Evolutionary conservation across 129 eudicot species (phyloP).

Genomic region (Centrapalus pauciflorus): DNA sequence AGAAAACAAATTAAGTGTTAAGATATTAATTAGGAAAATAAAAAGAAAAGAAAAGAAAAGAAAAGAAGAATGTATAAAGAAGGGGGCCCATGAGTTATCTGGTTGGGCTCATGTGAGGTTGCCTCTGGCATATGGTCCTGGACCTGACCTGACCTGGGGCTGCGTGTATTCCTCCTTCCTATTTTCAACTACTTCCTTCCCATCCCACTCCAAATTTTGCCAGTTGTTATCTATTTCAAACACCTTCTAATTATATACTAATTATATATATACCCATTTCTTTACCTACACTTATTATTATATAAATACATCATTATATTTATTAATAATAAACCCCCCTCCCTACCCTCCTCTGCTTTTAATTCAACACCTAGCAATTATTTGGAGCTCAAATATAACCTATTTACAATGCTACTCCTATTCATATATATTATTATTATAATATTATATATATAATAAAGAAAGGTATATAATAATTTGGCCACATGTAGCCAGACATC

Average conservation of each 20-base stretch:
- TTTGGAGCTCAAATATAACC: slow-evolving; percentile 12
- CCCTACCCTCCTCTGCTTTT: too few species aligned
- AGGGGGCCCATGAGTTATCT: slow-evolving; percentile 70
- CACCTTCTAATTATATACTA: slow-evolving; percentile 15
- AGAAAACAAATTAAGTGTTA: too few species aligned
- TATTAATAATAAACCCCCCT: too few species aligned
- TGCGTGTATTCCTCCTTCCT: slow-evolving; percentile 30
- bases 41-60: slow-evolving; percentile 10
- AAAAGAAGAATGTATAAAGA: too few species aligned
- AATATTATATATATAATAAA: background rate
- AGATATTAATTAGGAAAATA: too few species aligned
- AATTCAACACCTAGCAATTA: slow-evolving; percentile 15
- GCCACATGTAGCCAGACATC: slow-evolving; percentile 38
- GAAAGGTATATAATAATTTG: slow-evolving; percentile 22
- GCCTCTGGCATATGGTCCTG: slow-evolving; percentile 69
- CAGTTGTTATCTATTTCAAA: slow-evolving; percentile 39
- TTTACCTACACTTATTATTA: background rate
- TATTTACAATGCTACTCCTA: background rate
- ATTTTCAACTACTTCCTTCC: slow-evolving; percentile 23
- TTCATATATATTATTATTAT: background rate
- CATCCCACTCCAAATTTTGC: slow-evolving; percentile 26
- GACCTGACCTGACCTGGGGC: slow-evolving; percentile 38
- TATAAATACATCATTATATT: too few species aligned
- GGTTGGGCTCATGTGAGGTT: slow-evolving; percentile 88
- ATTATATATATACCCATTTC: background rate